Percentiles rank a stretch among this genome's conserved stretches.
phyloP scores from a whole-genome alignment of 2,329 filamentous ascomycete genomes.

The Fusarium hostae region DNA sequence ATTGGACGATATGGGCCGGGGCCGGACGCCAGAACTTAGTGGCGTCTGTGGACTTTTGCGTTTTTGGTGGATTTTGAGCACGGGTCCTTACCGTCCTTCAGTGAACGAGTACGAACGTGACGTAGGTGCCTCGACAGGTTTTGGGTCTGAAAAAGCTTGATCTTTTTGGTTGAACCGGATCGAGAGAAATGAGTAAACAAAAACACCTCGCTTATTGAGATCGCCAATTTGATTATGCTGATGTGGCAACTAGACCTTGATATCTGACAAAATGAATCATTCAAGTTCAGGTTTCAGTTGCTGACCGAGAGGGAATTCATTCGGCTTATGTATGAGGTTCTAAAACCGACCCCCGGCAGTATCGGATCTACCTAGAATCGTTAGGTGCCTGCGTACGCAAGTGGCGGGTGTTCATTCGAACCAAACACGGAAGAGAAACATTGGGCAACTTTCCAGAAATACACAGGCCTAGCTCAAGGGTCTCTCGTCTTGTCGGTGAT shows the following conservation, averaged over 20 bases:
- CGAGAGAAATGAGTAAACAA: slow-evolving; percentile 16
- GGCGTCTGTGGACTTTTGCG: slow-evolving; percentile 15
- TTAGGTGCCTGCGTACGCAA: slow-evolving; percentile 33
- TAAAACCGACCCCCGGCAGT: slow-evolving; percentile 20
- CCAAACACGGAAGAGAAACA: neutral
- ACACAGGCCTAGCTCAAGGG: slow-evolving; percentile 13
- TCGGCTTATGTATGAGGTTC: slow-evolving; percentile 28
- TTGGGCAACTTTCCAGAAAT: slow-evolving; percentile 30
- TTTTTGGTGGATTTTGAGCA: slow-evolving; percentile 22
- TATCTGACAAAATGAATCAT: neutral
- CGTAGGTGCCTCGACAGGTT: slow-evolving; percentile 22
- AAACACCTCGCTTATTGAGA: slow-evolving; percentile 19
- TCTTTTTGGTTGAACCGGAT: slow-evolving; percentile 7
- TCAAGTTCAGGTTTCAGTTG: slow-evolving; percentile 6
- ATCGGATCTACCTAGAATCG: slow-evolving; percentile 32
- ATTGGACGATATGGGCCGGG: slow-evolving; percentile 16
- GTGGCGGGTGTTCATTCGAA: slow-evolving; percentile 29
- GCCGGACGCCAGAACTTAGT: slow-evolving; percentile 11
- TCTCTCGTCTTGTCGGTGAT: neutral
- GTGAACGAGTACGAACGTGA: slow-evolving; percentile 26
- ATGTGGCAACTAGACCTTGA: neutral
- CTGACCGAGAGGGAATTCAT: slow-evolving; percentile 15
- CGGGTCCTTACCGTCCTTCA: slow-evolving; percentile 16
- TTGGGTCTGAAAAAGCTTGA: slow-evolving; percentile 27
- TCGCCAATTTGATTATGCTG: slow-evolving; percentile 16